phyloP scores from a whole-genome alignment of 306 rosid genomes.

The Oemleria cerasiformis region DNA sequence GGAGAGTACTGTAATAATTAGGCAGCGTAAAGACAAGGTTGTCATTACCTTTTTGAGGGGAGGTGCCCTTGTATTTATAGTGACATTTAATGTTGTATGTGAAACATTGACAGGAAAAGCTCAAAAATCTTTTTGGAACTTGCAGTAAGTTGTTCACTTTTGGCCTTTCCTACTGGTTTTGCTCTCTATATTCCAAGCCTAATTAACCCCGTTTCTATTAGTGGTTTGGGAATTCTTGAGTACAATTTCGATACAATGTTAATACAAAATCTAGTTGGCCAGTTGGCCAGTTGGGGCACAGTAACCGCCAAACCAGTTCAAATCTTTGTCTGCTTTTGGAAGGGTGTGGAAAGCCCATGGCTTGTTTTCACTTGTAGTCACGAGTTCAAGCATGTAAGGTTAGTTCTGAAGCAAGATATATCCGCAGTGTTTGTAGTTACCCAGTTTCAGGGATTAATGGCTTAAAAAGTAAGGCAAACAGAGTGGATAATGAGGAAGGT shows the following conservation, averaged over 20 bases:
- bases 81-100: constrained; percentile 40
- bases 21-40: too few species aligned
- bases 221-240: constrained; percentile 16
- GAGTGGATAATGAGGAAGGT: constrained; percentile 20
- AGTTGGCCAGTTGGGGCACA: too few species aligned
- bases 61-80: too few species aligned
- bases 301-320: constrained; percentile 37
- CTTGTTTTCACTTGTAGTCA: constrained; percentile 31
- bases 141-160: constrained; percentile 48
- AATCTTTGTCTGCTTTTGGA: constrained; percentile 42
- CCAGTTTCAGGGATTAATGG: constrained; percentile 40
- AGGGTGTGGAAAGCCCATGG: constrained; percentile 20
- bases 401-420: constrained; percentile 36
- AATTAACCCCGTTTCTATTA: constrained; percentile 3
- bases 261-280: constrained; percentile 41
- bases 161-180: constrained; percentile 54
- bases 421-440: constrained; percentile 35
- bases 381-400: constrained; percentile 21
- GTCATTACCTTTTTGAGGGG: too few species aligned
- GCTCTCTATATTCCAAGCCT: constrained; percentile 34
- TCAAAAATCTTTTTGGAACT: constrained; percentile 40
- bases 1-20: too few species aligned
- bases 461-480: constrained; percentile 21
- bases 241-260: constrained; percentile 24
- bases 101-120: constrained; percentile 54